Conservation (phyloP, 306 rosid species). For the Ammopiptanthus mongolicus region DNA sequence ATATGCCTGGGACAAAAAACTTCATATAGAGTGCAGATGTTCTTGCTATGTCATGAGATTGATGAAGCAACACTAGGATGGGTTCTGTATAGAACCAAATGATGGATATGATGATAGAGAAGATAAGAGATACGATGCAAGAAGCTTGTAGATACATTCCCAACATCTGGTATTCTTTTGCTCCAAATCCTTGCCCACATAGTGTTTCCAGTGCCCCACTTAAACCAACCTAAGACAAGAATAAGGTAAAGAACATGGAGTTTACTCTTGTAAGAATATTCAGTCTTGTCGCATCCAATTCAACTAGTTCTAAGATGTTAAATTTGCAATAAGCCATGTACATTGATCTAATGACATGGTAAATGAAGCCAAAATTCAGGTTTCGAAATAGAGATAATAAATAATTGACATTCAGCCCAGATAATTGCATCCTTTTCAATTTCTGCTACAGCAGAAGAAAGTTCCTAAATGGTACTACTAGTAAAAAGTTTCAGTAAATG, state of each 20-base stretch:
- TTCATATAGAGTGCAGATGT: constrained; percentile 54
- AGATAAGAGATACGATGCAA: constrained; percentile 52
- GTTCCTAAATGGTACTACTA: neutral
- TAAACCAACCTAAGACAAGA: constrained; percentile 51
- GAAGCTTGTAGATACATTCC: constrained; percentile 83
- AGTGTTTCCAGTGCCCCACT: constrained; percentile 90
- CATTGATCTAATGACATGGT: neutral
- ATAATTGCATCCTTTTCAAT: neutral
- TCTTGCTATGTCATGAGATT: constrained; percentile 50
- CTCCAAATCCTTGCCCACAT: constrained; percentile 87
- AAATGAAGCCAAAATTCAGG: neutral
- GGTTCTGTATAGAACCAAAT: constrained; percentile 59
- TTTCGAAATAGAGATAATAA: neutral
- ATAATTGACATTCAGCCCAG: neutral
- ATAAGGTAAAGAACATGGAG: neutral
- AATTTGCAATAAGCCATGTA: neutral
- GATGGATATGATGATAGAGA: constrained; percentile 45
- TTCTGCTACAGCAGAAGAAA: neutral
- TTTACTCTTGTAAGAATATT: neutral
- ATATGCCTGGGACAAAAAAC: constrained; percentile 59
- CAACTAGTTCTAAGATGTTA: neutral
- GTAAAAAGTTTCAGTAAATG: too few species aligned
- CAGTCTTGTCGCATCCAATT: neutral
- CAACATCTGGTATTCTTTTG: constrained; percentile 46
- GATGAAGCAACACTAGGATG: constrained; percentile 55